Evolutionary conservation across 2,329 filamentous ascomycete species (phyloP), one percentile per base, ranked within the genome.

Genomic region (Penicillium sp.): DNA sequence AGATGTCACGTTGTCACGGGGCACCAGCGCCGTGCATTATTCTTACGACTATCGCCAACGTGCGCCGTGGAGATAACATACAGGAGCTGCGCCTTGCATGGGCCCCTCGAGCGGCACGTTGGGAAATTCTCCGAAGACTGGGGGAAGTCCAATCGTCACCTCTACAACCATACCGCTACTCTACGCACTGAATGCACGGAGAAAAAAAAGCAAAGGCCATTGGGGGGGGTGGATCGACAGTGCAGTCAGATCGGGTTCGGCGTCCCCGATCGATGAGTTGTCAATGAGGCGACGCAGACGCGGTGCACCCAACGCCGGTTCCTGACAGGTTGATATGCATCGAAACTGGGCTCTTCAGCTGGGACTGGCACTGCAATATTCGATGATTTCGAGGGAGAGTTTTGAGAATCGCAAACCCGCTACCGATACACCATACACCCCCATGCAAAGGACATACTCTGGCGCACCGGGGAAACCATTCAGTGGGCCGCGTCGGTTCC

Each of bases 241-340:
- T 51, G 47, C 47, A 46, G 39, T 48, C 25, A 39, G 42, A 48
- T 51, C 48, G 35, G 23, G 28, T 34, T 54, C 52, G 52, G 50
- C 52, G 44, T 52, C 51, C 45, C 52, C 52, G 52, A 49, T 48
- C 46, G 45, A 47, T 54, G 48, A 40, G 48, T 44, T 54, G 46
- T 45, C 29, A 41, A 47, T 28, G 44, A 47, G 48, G 50, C 52
- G 42, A 54, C 30, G 16, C 43, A 50, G 21, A 48, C 41, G 50
- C 44, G 48, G 42, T 40, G 39, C 35, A 28, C 35, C 34, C 37
- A 20, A 26, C 21, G 30, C 18, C 38, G 33, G 41, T 43, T 28
- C 31, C 36, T 44, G 35, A 46, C 32, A 45, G 30, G 21, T n/a
- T n/a, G n/a, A n/a, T n/a, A n/a, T n/a, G n/a, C n/a, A n/a, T n/a